Conservation (phyloP, 2,329 filamentous ascomycete genomes). For the Alternaria conjuncta region DNA sequence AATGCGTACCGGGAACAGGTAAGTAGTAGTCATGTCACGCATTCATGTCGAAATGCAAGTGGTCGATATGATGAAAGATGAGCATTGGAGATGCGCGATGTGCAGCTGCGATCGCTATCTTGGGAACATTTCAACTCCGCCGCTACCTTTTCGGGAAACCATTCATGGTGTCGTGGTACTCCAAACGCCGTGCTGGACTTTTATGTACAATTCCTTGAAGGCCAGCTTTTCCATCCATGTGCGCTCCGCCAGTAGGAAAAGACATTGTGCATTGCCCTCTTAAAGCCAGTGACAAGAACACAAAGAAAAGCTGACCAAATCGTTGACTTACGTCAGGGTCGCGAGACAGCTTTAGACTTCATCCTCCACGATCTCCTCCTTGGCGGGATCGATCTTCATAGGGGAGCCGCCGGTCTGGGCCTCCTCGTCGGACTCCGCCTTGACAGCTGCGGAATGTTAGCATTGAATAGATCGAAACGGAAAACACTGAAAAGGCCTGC, state of each 20-base stretch:
- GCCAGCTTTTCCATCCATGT: background rate
- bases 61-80: background rate
- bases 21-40: no score
- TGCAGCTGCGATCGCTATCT: background rate
- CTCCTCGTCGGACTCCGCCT: slow-evolving; percentile 14
- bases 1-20: background rate
- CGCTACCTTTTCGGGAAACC: background rate
- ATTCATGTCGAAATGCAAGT: background rate
- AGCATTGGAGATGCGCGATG: background rate
- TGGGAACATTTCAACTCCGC: background rate
- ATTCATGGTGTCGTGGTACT: background rate
- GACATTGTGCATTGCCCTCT: background rate
- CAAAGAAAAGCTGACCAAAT: background rate
- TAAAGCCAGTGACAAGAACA: no score
- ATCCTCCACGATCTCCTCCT: slow-evolving; percentile 11
- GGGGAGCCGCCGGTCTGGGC: background rate
- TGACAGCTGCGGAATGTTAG: slow-evolving; percentile 16
- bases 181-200: background rate
- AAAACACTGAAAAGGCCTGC: background rate
- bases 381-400: background rate
- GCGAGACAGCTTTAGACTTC: slow-evolving; percentile 16
- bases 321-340: background rate
- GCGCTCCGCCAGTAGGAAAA: background rate
- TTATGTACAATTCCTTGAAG: background rate
- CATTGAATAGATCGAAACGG: background rate